Conservation (phyloP, 495 filamentous ascomycete species). For the Oleoguttula mirabilis region DNA sequence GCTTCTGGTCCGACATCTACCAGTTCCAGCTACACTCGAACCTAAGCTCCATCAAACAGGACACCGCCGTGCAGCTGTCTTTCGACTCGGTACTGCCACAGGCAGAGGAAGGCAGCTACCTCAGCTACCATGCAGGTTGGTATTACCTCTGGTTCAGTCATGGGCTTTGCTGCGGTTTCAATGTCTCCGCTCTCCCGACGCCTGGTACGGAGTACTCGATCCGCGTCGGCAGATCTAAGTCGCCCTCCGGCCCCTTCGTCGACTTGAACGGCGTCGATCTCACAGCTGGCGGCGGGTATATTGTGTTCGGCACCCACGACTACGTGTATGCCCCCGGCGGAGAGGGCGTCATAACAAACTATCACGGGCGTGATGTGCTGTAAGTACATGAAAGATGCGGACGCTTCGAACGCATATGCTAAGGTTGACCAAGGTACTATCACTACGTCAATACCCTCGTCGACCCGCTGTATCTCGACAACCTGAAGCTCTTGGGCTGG, state of each 20-base stretch:
- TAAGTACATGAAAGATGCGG: too few species aligned
- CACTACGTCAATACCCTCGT: too few species aligned
- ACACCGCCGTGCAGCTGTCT: conserved; percentile 1
- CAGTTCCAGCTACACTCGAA: conserved; percentile 32
- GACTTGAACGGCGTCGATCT: conserved; percentile 46
- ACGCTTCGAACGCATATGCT: too few species aligned
- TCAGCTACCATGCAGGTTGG: conserved; percentile 43
- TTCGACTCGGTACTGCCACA: neutral
- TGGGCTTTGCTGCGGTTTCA: conserved; percentile 49
- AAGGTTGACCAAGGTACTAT: too few species aligned
- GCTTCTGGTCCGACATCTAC: conserved; percentile 56
- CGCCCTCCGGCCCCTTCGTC: conserved; percentile 38
- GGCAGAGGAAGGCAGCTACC: conserved; percentile 42
- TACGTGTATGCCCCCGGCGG: conserved; percentile 59
- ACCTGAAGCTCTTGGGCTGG: too few species aligned
- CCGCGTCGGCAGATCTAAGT: conserved; percentile 44
- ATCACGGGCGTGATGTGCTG: conserved; percentile 47
- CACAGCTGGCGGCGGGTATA: conserved; percentile 45
- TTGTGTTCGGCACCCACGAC: conserved; percentile 47
- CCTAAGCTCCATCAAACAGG: neutral
- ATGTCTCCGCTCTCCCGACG: conserved; percentile 33
- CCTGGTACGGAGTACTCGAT: conserved; percentile 52
- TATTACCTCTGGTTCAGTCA: conserved; percentile 56
- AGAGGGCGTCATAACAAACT: conserved; percentile 42
- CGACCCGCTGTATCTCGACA: too few species aligned